Conservation (phyloP, 768 basidiomycete species). For the Termitomyces sp. region DNA sequence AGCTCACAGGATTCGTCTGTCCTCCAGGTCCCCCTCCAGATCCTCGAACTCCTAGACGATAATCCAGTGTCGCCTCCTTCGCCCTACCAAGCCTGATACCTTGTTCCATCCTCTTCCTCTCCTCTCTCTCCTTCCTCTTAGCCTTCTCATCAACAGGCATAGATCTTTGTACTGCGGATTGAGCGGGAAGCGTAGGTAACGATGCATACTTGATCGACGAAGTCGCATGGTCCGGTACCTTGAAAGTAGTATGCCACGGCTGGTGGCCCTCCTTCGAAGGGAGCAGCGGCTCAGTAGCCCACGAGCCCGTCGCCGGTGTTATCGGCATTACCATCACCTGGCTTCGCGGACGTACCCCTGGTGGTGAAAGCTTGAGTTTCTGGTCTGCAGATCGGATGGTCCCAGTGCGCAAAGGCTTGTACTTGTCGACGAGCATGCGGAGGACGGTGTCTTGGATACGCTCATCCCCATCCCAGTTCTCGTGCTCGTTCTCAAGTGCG, state of each 20-base stretch:
- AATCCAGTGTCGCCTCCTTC: slow-evolving; percentile 73
- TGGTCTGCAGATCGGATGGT: slow-evolving; percentile 60
- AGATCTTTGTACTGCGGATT: slow-evolving; percentile 9
- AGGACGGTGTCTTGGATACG: slow-evolving; percentile 64
- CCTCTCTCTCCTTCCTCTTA: slow-evolving; percentile 44
- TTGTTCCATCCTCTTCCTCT: slow-evolving; percentile 46
- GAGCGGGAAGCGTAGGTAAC: slow-evolving; percentile 30
- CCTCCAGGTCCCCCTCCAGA: slow-evolving; percentile 15
- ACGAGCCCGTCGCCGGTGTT: slow-evolving; percentile 33
- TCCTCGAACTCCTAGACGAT: slow-evolving; percentile 57
- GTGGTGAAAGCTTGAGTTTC: slow-evolving; percentile 53
- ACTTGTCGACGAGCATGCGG: slow-evolving; percentile 84
- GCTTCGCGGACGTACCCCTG: slow-evolving; percentile 30
- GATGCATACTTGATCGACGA: slow-evolving; percentile 53
- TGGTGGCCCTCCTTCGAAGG: slow-evolving; percentile 53
- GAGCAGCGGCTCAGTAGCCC: slow-evolving; percentile 51
- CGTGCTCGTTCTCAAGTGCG: slow-evolving; percentile 42
- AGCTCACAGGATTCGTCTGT: slow-evolving; percentile 51
- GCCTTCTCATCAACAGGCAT: slow-evolving; percentile 32
- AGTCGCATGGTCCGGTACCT: slow-evolving; percentile 50
- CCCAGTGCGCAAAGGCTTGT: slow-evolving; percentile 74
- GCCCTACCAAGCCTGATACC: slow-evolving; percentile 61
- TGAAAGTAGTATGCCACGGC: slow-evolving; percentile 72
- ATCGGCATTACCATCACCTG: slow-evolving; percentile 10
- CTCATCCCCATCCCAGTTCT: slow-evolving; percentile 82